phyloP scores from a whole-genome alignment of 495 filamentous ascomycete species.

The Penicillium cinerascens region DNA sequence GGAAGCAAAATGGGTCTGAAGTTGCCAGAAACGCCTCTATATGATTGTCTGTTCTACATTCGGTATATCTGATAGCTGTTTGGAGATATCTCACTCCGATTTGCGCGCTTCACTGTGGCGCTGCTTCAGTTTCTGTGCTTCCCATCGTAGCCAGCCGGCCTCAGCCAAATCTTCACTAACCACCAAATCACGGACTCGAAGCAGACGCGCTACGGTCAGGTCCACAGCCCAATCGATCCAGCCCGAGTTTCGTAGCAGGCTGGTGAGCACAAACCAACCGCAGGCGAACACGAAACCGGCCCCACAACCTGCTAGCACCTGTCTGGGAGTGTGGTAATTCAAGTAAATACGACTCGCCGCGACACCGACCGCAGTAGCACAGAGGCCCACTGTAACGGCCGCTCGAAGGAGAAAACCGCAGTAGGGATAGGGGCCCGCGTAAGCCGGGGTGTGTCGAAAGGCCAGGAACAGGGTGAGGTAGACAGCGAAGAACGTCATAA shows the following conservation, averaged over 20 bases:
- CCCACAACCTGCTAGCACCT: slow-evolving; percentile 74
- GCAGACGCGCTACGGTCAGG: slow-evolving; percentile 55
- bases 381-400: slow-evolving; percentile 52
- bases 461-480: slow-evolving; percentile 79
- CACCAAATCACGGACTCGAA: slow-evolving; percentile 77
- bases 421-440: slow-evolving; percentile 36
- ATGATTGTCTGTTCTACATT: background rate
- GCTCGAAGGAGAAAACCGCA: slow-evolving; percentile 57
- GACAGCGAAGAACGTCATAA: slow-evolving; percentile 82
- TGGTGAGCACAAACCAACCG: slow-evolving; percentile 74
- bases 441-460: slow-evolving; percentile 65
- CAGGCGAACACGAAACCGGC: slow-evolving; percentile 71
- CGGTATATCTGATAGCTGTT: background rate
- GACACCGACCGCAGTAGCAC: slow-evolving; percentile 63
- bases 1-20: background rate
- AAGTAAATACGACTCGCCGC: slow-evolving; percentile 82
- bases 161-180: slow-evolving; percentile 87
- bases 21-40: background rate
- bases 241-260: slow-evolving; percentile 54
- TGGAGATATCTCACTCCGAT: slow-evolving; percentile 21
- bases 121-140: slow-evolving; percentile 45
- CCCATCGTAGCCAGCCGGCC: slow-evolving; percentile 92
- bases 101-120: slow-evolving; percentile 29
- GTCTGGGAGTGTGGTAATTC: slow-evolving; percentile 85
- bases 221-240: slow-evolving; percentile 74